Evolutionary conservation across 2,329 filamentous ascomycete species (phyloP).

Genomic region (Colletotrichum coccodes): DNA sequence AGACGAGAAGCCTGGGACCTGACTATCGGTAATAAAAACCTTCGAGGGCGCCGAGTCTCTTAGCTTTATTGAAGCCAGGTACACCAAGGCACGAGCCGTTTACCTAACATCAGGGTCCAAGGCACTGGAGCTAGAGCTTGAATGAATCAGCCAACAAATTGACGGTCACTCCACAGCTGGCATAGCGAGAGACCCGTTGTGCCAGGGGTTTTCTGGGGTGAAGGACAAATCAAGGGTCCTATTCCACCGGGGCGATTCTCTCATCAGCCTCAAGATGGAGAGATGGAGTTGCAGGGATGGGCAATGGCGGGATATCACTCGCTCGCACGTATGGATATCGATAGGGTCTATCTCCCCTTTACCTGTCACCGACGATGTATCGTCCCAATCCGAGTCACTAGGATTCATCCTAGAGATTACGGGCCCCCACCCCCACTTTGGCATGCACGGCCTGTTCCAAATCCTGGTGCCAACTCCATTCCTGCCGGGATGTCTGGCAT

Average conservation of each 20-base stretch:
- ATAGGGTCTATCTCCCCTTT: constrained; percentile 12
- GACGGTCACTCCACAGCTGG: constrained; percentile 5
- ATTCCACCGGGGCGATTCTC: not conserved
- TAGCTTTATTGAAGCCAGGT: constrained; percentile 18
- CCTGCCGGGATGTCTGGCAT: constrained; percentile 11
- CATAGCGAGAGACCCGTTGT: constrained; percentile 7
- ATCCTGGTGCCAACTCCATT: not conserved
- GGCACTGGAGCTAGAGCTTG: not conserved
- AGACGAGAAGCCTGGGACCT: constrained; percentile 10
- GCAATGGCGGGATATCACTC: not conserved
- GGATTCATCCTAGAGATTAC: constrained; percentile 22
- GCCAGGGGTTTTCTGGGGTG: constrained; percentile 16
- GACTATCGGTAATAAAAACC: not conserved
- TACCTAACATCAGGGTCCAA: not conserved
- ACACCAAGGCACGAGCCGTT: not conserved
- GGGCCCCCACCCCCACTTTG: constrained; percentile 25
- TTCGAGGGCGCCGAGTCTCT: not conserved
- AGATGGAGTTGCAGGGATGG: constrained; percentile 10
- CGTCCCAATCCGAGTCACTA: constrained; percentile 10
- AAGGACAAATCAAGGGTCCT: constrained; percentile 17
- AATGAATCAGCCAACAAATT: not conserved
- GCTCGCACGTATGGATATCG: not conserved
- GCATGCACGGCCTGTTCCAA: constrained; percentile 14
- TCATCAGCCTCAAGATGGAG: not conserved
- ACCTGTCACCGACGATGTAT: constrained; percentile 6